Base-by-base conservation (phyloP, 176 grass and related monocot species). In the Carex scoparia region DNA sequence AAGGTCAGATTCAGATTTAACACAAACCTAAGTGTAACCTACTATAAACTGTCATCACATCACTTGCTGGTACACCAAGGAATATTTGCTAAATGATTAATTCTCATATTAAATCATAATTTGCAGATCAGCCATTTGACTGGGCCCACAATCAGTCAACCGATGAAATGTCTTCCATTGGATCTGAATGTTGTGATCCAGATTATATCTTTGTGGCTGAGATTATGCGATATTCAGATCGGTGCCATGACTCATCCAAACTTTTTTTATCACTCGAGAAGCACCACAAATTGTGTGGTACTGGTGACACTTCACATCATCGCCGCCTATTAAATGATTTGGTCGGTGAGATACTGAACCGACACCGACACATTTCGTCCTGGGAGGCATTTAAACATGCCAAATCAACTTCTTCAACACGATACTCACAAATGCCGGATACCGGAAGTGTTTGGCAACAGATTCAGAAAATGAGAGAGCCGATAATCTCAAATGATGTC, bases 191-290 rank as follows among this genome's bases (percentile, higher is more conserved):
- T 0, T 10, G 2, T n/a, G 85, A 94, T 88, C 81, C 85, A 11
- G 94, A 95, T 38, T 94, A 85, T 79, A 69, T 58, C 27, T 99
- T 92, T 86, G 90, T 99, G 76, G 89, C 84, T 4, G 76, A 94
- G 16, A 64, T 92, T 0, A 73, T 99, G 73, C 81, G 85, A 10
- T 27, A 83, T 10, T 83, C 85, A 18, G 51, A 79, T 18, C 62
- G 73, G 2, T n/a, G 5, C 83, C 60, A 68, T 10, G 85, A 57
- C 58, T 60, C 81, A 0, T 79, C 86, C 4, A 90, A 87, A 71
- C 84, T 79, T 31, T 89, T 92, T 84, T 33, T 28, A 18, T 30
- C n/a, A 23, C 69, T 71, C n/a, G 92, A 93, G 88, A 84, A 82
- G 85, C 0, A 19, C 28, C 23, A 9, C 62, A 42, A 37, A 15